A percentile compares a stretch with the other conserved stretches of the same genome.
These are phyloP conservation scores for Filobasidium floriforme DNA, from an alignment of 768 basidiomycete genomes.

Conservation along the genomic window DNA sequence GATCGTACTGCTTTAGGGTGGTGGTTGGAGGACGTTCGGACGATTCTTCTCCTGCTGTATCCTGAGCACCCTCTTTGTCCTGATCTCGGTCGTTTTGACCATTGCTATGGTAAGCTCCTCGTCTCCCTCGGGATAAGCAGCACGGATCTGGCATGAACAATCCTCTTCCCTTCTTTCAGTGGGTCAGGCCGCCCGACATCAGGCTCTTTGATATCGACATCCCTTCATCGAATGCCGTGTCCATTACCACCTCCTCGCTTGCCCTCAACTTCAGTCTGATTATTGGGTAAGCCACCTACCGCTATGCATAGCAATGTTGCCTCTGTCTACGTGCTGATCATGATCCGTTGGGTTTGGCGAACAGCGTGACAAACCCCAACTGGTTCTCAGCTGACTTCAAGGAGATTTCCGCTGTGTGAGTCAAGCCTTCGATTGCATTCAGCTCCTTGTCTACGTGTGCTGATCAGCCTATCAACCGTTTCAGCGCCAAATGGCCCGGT, in stretches of 20 bases:
- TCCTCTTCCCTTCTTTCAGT: constrained; percentile 24
- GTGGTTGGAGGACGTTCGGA: constrained; percentile 33
- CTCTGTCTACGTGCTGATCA: not conserved
- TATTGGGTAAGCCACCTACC: constrained; percentile 28
- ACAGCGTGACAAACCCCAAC: constrained; percentile 41
- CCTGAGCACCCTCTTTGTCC: constrained; percentile 32
- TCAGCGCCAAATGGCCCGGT: constrained; percentile 17
- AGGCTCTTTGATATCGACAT: constrained; percentile 35
- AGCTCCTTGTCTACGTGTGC: not conserved
- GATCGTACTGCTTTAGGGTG: constrained; percentile 29
- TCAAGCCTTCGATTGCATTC: not conserved
- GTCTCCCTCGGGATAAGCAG: not conserved
- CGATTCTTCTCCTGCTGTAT: constrained; percentile 40
- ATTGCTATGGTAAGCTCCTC: constrained; percentile 35
- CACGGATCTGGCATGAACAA: not conserved
- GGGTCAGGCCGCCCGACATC: constrained; percentile 41
- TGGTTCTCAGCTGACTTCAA: constrained; percentile 44
- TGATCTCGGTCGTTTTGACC: constrained; percentile 37
- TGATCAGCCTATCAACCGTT: not conserved
- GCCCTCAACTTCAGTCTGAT: constrained; percentile 35
- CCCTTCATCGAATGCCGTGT: constrained; percentile 32
- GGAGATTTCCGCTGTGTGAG: constrained; percentile 35
- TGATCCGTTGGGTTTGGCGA: not conserved
- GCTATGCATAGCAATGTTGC: not conserved
- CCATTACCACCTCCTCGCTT: constrained; percentile 30